These are phyloP conservation scores for Phytopythium cucurbitacearum DNA, from an alignment of 352 stramenopile species.

Conservation along the genomic window DNA sequence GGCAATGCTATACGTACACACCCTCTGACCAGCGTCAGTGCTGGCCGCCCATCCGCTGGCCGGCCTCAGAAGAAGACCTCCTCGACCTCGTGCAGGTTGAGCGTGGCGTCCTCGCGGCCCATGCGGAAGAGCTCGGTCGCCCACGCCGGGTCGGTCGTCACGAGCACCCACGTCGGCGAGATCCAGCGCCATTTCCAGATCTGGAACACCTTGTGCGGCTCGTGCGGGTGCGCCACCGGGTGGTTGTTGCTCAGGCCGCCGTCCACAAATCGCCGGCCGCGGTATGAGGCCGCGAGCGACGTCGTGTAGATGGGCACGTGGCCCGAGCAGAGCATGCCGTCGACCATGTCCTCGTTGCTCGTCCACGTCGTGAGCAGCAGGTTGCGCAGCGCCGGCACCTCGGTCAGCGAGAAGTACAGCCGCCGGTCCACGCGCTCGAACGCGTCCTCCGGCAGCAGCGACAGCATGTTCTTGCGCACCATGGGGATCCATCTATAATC, in stretches of 20 bases:
- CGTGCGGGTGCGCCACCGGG: constrained; percentile 47
- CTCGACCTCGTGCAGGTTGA: constrained; percentile 68
- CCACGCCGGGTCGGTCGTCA: constrained; percentile 75
- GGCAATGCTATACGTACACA: background rate
- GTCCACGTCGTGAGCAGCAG: constrained; percentile 65
- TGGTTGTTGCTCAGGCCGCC: constrained; percentile 71
- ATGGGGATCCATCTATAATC: constrained; percentile 64
- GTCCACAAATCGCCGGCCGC: constrained; percentile 71
- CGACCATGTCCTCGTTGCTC: constrained; percentile 81
- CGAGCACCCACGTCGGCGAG: constrained; percentile 65
- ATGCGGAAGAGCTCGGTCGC: constrained; percentile 71
- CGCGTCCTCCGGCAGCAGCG: constrained; percentile 54
- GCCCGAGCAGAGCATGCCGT: constrained; percentile 73
- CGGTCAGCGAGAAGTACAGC: constrained; percentile 78
- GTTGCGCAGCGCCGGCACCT: constrained; percentile 60
- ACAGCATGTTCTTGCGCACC: constrained; percentile 59
- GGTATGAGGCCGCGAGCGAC: constrained; percentile 53
- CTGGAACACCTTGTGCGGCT: constrained; percentile 73
- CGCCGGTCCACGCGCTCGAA: constrained; percentile 58
- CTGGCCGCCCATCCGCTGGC: background rate
- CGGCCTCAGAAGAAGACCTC: constrained; percentile 38
- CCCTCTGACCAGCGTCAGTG: background rate
- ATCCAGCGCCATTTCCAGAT: constrained; percentile 85
- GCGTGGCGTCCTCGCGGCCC: constrained; percentile 65
- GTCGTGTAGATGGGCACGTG: constrained; percentile 76